These are phyloP conservation scores for Effrenium voratum DNA, from an alignment of 73 alveolate genomes.

Conservation along the genomic window DNA sequence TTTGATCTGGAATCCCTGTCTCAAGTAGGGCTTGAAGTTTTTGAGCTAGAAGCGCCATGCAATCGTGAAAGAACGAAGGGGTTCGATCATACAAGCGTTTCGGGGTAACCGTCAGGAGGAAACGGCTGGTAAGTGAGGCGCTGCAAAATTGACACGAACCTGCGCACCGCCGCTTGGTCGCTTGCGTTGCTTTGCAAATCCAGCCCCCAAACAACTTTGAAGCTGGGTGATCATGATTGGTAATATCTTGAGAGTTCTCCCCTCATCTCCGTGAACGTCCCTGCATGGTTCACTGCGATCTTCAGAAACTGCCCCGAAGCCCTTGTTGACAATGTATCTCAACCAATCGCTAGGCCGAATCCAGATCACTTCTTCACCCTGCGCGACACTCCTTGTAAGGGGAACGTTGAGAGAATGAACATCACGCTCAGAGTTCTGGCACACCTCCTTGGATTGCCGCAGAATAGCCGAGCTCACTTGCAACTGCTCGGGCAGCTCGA, in stretches of 20 bases:
- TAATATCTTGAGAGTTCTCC: background rate
- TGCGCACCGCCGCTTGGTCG: too few relatives aligned
- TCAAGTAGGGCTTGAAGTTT: background rate
- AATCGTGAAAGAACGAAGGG: background rate
- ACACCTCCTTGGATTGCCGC: background rate
- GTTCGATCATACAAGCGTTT: background rate
- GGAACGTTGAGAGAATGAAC: background rate
- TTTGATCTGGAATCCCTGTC: background rate
- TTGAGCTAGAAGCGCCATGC: background rate
- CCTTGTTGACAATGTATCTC: background rate
- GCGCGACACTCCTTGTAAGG: background rate
- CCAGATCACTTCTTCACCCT: background rate
- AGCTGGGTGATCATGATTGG: background rate
- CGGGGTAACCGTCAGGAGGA: background rate
- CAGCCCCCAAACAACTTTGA: background rate
- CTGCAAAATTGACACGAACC: background rate
- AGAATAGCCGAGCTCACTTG: background rate
- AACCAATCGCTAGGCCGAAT: background rate
- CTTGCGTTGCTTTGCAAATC: background rate
- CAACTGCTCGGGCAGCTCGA: constrained; percentile 10
- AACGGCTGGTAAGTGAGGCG: background rate
- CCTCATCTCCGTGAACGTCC: constrained; percentile 17
- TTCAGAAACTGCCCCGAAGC: background rate
- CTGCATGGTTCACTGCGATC: background rate
- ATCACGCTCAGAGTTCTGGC: constrained; percentile 27